phyloP scores from a whole-genome alignment of 1,139 yeast genomes.

The Diutina sp. region DNA sequence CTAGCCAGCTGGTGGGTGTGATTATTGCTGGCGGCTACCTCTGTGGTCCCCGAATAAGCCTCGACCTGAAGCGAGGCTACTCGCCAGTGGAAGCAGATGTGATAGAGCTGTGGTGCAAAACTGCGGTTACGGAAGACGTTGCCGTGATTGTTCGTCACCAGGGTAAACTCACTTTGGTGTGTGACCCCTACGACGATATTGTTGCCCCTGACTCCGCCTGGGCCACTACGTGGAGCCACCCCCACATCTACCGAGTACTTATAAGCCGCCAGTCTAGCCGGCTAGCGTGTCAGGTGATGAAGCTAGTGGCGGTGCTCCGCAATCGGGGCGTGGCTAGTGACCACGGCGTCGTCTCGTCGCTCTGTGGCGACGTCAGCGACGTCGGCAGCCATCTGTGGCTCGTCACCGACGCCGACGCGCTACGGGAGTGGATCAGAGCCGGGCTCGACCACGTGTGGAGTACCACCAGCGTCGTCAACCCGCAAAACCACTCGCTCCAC shows the following conservation, averaged over 20 bases:
- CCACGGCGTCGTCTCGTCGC: not conserved
- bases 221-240: not conserved
- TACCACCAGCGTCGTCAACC: not conserved
- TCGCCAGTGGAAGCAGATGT: not conserved
- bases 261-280: not conserved
- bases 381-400: not conserved
- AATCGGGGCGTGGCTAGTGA: not conserved
- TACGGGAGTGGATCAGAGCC: not conserved
- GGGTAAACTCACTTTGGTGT: not conserved
- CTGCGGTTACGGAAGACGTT: not conserved
- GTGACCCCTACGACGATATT: not conserved
- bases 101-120: not conserved
- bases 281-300: not conserved
- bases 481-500: not conserved
- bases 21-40: not conserved
- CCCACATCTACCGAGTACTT: not conserved
- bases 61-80: not conserved
- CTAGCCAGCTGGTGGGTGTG: not conserved
- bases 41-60: not conserved
- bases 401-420: not conserved
- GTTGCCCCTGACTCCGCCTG: not conserved
- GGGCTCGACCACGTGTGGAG: not conserved
- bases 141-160: not conserved
- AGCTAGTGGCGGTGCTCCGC: not conserved
- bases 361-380: not conserved